Base-by-base conservation (phyloP, 306 rosid species). In the Dryas octopetala region DNA sequence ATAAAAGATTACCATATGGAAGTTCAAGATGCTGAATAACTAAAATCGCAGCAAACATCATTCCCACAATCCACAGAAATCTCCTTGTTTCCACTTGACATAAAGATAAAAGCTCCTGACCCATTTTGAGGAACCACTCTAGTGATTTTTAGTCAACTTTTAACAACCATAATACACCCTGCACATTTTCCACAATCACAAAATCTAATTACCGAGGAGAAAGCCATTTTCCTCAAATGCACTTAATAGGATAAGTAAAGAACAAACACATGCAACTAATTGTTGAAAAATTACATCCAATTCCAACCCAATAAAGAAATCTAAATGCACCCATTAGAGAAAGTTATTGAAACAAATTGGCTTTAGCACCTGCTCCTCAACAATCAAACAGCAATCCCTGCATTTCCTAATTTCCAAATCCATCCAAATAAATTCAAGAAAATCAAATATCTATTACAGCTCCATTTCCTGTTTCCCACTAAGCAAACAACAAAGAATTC, bases 11-110 rank as follows among this genome's bases (percentile, higher is more conserved):
- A 66, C 79, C 78, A 41, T 82, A 82, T 6, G 95, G 90, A 68
- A 87, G 83, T 48, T 88, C 89, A 26, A 87, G 68, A 82, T 67
- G 88, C 62, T 83, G 91, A 53, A 90, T 78, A 6, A 73, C 83
- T 9, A 88, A 70, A 74, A 94, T 68, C 68, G 76, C 70, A 45
- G 86, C 86, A 87, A 94, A 79, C 23, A 86, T 75, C 51, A 87
- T 11, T 65, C 86, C 87, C 16, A 68, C 79, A 46, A 90, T 76
- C 93, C 83, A 84, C 43, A 86, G 70, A 80, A 90, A 74, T 82
- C 83, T 88, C 81, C 78, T 89, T 3, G 78, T 73, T 83, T 86
- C 86, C 38, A 68, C 61, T 45, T 73, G 96, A 78, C 82, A 79
- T 38, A 74, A 51, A 77, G 84, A 61, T n/a, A 54, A 68, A 54